These are phyloP conservation scores for Pseudoturritis turrita DNA, from an alignment of 345 rosid genomes.

Conservation along the genomic window DNA sequence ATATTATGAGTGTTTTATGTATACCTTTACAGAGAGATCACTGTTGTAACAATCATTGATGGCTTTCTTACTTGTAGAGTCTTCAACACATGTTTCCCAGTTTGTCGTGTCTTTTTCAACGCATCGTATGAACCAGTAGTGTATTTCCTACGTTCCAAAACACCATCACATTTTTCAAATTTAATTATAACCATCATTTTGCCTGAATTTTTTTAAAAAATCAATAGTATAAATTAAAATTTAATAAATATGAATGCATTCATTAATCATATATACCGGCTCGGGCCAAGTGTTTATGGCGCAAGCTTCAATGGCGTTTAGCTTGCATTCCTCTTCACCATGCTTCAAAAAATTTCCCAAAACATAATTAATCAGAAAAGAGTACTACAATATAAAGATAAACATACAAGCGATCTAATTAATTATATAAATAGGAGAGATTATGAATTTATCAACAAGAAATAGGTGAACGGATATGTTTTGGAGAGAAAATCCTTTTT, in stretches of 20 bases:
- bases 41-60: slow-evolving; percentile 10
- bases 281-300: slow-evolving; percentile 49
- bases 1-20: not conserved
- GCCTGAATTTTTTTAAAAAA: too few species aligned
- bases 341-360: slow-evolving; percentile 38
- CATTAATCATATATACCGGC: slow-evolving; percentile 19
- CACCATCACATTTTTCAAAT: not conserved
- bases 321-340: slow-evolving; percentile 65
- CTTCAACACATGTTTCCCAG: not conserved
- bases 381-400: not conserved
- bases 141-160: slow-evolving; percentile 32
- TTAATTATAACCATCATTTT: too few species aligned
- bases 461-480: not conserved
- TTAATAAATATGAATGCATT: not conserved
- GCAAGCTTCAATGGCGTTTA: slow-evolving; percentile 64
- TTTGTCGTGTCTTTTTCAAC: not conserved
- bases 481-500: not conserved
- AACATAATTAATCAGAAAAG: not conserved
- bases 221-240: too few species aligned
- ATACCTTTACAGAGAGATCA: not conserved
- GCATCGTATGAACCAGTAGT: slow-evolving; percentile 44
- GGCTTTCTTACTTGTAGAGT: not conserved
- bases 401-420: not conserved
- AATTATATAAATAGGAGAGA: not conserved
- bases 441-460: not conserved